Base-by-base conservation (phyloP, 257 asterid species). In the Sherardia arvensis region DNA sequence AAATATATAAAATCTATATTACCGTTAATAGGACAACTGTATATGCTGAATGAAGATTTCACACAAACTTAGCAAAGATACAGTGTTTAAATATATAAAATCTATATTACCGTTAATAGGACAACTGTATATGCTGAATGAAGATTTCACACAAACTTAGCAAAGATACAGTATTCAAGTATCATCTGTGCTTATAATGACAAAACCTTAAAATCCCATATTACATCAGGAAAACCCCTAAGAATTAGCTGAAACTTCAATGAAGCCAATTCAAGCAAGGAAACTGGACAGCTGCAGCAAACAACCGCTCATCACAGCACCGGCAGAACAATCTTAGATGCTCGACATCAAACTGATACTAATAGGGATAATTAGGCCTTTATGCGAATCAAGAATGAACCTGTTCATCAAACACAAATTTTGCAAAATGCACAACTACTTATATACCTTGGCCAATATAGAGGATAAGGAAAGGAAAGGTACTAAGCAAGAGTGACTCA, bases 301-400 rank as follows among this genome's bases (percentile, higher is more conserved):
- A 8, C 29, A 23, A 36, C 18, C 43, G 38, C 21, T 18, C 54
- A 54, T 34, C 29, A 30, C 54, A 66, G 70, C 55, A 30, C 25
- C 20, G 36, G 18, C 0, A 5, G n/a, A 34, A 11, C 6, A n/a
- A 18, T 27, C 45, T 58, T 18, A 56, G 48, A 61, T 27, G 48
- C 64, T 36, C 17, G 3, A 22, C 14, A 20, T 67, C 60, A 33
- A 69, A 30, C 45, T 57, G 26, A 20, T 58, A 28, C 59, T 64
- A 54, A 22, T 8, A 54, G 40, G 33, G 72, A 55, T 62, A 59
- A 18, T 83, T 84, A 85, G 66, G 88, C 90, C 77, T 85, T 85
- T 56, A 85, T 76, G 36, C 90, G 86, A 26, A 85, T 57, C 66
- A 85, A 87, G 54, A 85, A 85, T 14, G 94, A 85, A 78, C 94